Evolutionary conservation across 2,329 filamentous ascomycete species (phyloP), one percentile per base, ranked within the genome.

Genomic region (Keithomyces neogunnii): DNA sequence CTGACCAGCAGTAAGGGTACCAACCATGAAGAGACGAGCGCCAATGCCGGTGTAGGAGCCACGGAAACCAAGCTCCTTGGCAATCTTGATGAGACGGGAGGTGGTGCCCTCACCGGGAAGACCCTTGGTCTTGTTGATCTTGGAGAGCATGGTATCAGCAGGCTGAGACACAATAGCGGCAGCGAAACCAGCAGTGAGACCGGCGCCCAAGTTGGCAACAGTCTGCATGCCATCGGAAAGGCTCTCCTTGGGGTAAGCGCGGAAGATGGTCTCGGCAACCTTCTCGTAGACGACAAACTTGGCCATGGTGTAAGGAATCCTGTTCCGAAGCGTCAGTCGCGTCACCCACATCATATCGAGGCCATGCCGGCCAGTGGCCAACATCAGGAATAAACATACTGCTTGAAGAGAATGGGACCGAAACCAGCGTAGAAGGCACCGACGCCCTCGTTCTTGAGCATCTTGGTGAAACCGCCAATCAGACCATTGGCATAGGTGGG

Each of bases 241-340:
- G 54, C 74, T 77, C 65, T 77, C 73, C 81, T 91, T 92, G 80
- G 89, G 85, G 67, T 86, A 72, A 49, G 66, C 57, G 62, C 74
- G 70, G 80, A 84, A 92, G 75, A 88, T 71, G 60, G 77, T 65
- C 77, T 93, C 89, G 63, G 83, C 76, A 63, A 89, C 86, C 81
- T 92, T 92, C 77, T 95, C 89, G 81, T 82, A 93, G 64, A 91
- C 89, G 73, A 92, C 89, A 77, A 95, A 95, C 80, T 95, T 95
- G 81, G 89, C 79, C 86, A 93, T 91, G 72, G 89, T 95, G 79
- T 95, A 95, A 59, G 89, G 89, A 63, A 95, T 84, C 80, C 86
- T 89, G 59, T 4, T 45, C 8, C 26, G 10, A 10, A n/a, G 4
- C 2, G 13, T 30, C 5, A 38, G 33, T 35, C 7, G 30, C 5